Evolutionary conservation across 805 yeast genomes (phyloP), one percentile per base, ranked within the genome.

Genomic region (Nakazawaea populi): DNA sequence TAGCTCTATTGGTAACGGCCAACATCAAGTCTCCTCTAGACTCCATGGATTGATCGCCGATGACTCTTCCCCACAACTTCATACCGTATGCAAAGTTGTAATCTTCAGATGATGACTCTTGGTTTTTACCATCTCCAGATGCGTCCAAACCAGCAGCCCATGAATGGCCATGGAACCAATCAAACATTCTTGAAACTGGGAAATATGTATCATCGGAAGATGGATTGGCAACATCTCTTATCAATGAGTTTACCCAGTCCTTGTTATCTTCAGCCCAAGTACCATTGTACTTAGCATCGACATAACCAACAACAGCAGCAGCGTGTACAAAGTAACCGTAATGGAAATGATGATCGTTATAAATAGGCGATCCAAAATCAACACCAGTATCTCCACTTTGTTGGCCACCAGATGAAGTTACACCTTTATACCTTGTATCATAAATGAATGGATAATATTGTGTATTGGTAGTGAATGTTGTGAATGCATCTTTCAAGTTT

Each of bases 161-260:
- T 0, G 90, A 83, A 61, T 86, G 91, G 1, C 92, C 92, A 58
- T 77, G 77, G 61, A 69, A 86, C 88, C 88, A 86, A 61, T 84
- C 89, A 66, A 85, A 85, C 6, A 81, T 74, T 60, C 91, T 74
- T 43, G 73, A 83, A 14, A 78, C 83, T 6, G 90, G 90, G 67
- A 85, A 85, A 58, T 64, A 76, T 2, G 61, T 57, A 57, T 86
- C 91, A 6, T 69, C 66, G 12, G 67, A 69, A 5, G 71, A 67
- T 4, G 88, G 87, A 55, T 80, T 82, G 3, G 87, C 83, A 54
- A 76, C 80, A 66, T 85, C 91, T 65, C 90, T 74, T n/a, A 83
- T 62, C 50, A 85, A 70, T 11, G 79, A 68, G 44, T 74, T 77
- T 11, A 79, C 82, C 75, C 85, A 85, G 34, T 71, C 67, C 53